Conservation (phyloP, 257 asterid species). For the Rubia yunnanensis region DNA sequence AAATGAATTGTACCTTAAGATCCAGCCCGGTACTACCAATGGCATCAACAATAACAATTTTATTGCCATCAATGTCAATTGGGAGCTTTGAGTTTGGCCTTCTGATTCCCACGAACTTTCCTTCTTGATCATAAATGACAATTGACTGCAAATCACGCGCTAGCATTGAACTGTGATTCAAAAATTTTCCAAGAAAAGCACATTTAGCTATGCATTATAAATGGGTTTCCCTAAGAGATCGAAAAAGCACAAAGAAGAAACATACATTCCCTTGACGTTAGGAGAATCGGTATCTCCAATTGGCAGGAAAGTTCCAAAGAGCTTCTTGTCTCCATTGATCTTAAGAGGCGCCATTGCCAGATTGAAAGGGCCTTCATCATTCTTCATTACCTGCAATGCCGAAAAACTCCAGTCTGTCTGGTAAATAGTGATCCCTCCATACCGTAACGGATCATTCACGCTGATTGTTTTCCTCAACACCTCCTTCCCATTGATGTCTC, state of each 20-base stretch:
- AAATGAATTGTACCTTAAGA: conserved; percentile 44
- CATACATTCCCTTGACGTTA: conserved; percentile 71
- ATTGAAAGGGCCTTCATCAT: conserved; percentile 83
- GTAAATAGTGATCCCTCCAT: conserved; percentile 62
- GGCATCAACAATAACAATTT: conserved; percentile 48
- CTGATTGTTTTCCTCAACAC: conserved; percentile 75
- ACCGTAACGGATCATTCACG: conserved; percentile 85
- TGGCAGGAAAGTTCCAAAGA: conserved; percentile 77
- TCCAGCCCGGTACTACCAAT: conserved; percentile 79
- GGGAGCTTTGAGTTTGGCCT: conserved; percentile 82
- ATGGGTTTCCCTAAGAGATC: not conserved
- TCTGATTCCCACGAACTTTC: conserved; percentile 76
- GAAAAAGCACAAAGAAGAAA: conserved; percentile 6
- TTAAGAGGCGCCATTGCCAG: conserved; percentile 89
- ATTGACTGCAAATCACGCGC: conserved; percentile 91
- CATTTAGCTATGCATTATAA: not conserved
- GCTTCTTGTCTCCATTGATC: conserved; percentile 81
- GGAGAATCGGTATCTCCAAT: conserved; percentile 47
- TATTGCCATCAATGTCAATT: conserved; percentile 60
- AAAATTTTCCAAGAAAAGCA: not conserved
- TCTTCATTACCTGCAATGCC: conserved; percentile 59
- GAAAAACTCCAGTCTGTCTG: conserved; percentile 71
- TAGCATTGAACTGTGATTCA: conserved; percentile 63
- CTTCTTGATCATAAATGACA: conserved; percentile 75
- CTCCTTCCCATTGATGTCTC: conserved; percentile 78